phyloP scores from a whole-genome alignment of 805 yeast species.

The Candida multigemmis region DNA sequence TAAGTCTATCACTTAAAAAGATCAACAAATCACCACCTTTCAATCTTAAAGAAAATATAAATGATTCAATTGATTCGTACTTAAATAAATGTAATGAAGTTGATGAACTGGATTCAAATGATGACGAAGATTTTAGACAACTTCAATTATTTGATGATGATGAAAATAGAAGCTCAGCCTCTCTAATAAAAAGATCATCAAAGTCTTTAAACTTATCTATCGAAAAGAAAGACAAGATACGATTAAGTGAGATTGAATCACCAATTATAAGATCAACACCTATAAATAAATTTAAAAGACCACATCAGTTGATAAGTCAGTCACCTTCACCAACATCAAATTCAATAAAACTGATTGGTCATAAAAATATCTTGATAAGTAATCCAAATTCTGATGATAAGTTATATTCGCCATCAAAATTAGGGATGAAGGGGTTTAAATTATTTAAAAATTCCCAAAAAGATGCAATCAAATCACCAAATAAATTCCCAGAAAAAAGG shows the following conservation, averaged over 20 bases:
- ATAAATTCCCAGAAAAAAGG: too few relatives aligned
- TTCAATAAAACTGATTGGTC: constrained; percentile 1
- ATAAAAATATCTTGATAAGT: constrained; percentile 2
- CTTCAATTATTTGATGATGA: neutral
- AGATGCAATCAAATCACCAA: constrained; percentile 11
- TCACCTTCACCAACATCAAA: constrained; percentile 27
- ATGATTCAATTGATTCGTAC: constrained; percentile 12
- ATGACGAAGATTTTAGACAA: constrained; percentile 6
- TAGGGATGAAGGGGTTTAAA: constrained; percentile 19
- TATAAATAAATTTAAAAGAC: constrained; percentile 30
- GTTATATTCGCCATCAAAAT: constrained; percentile 17
- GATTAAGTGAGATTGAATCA: constrained; percentile 15
- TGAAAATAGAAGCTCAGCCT: constrained; percentile 1
- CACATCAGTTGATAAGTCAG: constrained; percentile 34
- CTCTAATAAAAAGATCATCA: constrained; percentile 29
- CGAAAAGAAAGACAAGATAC: constrained; percentile 9
- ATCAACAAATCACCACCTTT: constrained; percentile 35
- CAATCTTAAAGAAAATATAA: constrained; percentile 23
- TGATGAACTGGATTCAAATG: constrained; percentile 6
- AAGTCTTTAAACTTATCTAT: constrained; percentile 32
- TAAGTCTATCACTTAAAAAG: constrained; percentile 7
- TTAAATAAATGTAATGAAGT: constrained; percentile 7
- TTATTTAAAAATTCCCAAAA: constrained; percentile 26
- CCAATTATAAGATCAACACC: constrained; percentile 7
- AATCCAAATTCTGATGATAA: constrained; percentile 4